phyloP scores from a whole-genome alignment of 2,329 filamentous ascomycete genomes.

The Fusarium compactum region DNA sequence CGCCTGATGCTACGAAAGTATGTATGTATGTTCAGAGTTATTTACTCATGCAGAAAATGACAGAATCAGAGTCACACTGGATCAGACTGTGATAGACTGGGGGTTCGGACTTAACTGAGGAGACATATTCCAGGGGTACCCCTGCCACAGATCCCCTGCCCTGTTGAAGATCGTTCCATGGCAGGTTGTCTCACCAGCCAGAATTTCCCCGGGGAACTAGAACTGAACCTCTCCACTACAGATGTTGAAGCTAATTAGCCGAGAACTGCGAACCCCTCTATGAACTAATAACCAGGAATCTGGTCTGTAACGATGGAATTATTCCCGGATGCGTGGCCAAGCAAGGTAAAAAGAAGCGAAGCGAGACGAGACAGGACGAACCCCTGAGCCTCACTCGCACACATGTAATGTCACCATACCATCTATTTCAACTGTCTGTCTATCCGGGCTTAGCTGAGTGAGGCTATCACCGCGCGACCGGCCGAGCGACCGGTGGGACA shows the following conservation, averaged over 20 bases:
- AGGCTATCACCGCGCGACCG: neutral
- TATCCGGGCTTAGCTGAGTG: neutral
- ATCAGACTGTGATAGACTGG: neutral
- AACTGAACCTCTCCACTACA: neutral
- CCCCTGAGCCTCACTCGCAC: conserved; percentile 1
- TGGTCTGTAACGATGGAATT: neutral
- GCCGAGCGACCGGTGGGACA: neutral
- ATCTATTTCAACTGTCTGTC: neutral
- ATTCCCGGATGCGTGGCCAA: conserved; percentile 16
- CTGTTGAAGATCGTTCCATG: neutral
- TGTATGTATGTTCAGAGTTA: no score
- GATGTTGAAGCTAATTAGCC: neutral
- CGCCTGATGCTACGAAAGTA: neutral
- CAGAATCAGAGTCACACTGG: neutral
- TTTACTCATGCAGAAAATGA: neutral
- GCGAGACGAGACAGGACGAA: neutral
- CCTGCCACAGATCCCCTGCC: neutral
- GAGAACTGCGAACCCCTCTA: neutral
- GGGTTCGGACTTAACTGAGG: neutral
- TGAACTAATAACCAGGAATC: conserved; percentile 18
- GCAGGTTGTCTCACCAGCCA: conserved; percentile 25
- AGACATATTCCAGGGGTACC: neutral
- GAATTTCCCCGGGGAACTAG: conserved; percentile 9
- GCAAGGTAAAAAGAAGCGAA: neutral
- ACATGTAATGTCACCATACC: neutral